These are phyloP conservation scores for Fusarium palustre DNA, from an alignment of 2,329 filamentous ascomycete species.

Conservation along the genomic window DNA sequence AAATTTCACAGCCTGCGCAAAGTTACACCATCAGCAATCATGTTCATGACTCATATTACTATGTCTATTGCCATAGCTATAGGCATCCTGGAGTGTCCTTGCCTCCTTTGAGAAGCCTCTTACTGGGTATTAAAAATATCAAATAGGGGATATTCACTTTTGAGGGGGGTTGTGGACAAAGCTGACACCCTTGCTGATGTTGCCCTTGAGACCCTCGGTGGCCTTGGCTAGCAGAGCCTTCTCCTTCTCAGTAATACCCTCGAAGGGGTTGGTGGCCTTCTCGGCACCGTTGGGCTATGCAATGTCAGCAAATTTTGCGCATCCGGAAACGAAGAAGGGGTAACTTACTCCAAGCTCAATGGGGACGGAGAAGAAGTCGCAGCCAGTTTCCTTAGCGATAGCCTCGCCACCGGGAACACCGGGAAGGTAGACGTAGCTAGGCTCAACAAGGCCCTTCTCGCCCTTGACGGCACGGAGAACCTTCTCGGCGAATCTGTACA, in stretches of 20 bases:
- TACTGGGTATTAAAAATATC: conserved; percentile 43
- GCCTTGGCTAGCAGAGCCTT: conserved; percentile 84
- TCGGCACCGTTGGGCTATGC: conserved; percentile 81
- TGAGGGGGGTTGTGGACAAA: conserved; percentile 89
- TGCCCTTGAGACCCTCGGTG: conserved; percentile 84
- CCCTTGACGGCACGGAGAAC: conserved; percentile 89
- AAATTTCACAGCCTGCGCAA: conserved; percentile 54
- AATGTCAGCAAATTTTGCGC: conserved; percentile 47
- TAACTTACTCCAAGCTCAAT: conserved; percentile 91
- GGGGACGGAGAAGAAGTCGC: conserved; percentile 96
- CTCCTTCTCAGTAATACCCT: conserved; percentile 84
- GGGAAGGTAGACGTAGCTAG: conserved; percentile 94
- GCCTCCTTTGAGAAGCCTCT: conserved; percentile 46
- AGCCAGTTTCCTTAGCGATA: conserved; percentile 83
- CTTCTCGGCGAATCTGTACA: conserved; percentile 86
- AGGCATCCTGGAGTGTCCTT: conserved; percentile 46
- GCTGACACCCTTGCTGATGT: conserved; percentile 92
- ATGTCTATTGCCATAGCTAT: conserved; percentile 53
- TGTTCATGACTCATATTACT: conserved; percentile 52
- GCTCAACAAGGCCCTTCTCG: conserved; percentile 92
- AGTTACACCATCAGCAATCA: conserved; percentile 53
- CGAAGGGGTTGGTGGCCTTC: conserved; percentile 85
- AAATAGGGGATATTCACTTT: conserved; percentile 73
- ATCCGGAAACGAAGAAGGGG: conserved; percentile 8
- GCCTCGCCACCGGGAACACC: conserved; percentile 89